A percentile compares a stretch with the other conserved stretches of the same genome.
phyloP scores from a whole-genome alignment of 176 grass and related monocot genomes.

The Raddia guianensis region DNA sequence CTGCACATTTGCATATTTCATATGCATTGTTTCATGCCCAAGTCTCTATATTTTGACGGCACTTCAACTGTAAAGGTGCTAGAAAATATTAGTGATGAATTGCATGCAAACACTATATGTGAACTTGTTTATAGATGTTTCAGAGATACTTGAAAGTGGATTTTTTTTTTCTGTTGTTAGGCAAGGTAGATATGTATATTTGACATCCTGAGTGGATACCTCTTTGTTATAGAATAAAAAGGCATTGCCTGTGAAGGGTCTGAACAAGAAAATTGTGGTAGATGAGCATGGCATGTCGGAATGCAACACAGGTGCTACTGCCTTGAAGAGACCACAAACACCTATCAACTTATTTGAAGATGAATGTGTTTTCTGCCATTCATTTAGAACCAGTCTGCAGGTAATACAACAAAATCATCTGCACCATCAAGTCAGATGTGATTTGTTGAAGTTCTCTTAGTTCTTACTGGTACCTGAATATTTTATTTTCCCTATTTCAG shows the following conservation, averaged over 20 bases:
- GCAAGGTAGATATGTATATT: not conserved
- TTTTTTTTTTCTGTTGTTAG: not conserved
- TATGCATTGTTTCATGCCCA: not conserved
- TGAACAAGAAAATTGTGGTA: not conserved
- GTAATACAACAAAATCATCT: constrained; percentile 31
- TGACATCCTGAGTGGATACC: constrained; percentile 20
- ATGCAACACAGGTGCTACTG: not conserved
- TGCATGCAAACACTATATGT: not conserved
- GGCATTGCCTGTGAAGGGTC: not conserved
- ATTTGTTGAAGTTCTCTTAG: constrained; percentile 18
- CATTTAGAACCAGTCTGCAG: constrained; percentile 51
- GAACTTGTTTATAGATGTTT: not conserved
- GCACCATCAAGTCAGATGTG: not conserved
- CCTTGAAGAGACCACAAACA: constrained; percentile 22
- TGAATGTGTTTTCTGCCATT: constrained; percentile 84
- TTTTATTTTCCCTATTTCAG: constrained; percentile 38
- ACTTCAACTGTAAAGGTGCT: not conserved
- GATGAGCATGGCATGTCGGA: not conserved
- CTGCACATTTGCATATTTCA: not conserved
- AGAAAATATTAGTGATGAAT: not conserved
- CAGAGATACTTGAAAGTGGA: not conserved
- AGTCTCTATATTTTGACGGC: not conserved
- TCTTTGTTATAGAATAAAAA: constrained; percentile 15
- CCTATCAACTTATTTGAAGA: constrained; percentile 64
- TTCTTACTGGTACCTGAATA: constrained; percentile 12